A percentile compares a stretch with the other conserved stretches of the same genome.
These are phyloP conservation scores for Heliosperma pusillum DNA, from an alignment of 148 eudicot genomes.

Conservation along the genomic window DNA sequence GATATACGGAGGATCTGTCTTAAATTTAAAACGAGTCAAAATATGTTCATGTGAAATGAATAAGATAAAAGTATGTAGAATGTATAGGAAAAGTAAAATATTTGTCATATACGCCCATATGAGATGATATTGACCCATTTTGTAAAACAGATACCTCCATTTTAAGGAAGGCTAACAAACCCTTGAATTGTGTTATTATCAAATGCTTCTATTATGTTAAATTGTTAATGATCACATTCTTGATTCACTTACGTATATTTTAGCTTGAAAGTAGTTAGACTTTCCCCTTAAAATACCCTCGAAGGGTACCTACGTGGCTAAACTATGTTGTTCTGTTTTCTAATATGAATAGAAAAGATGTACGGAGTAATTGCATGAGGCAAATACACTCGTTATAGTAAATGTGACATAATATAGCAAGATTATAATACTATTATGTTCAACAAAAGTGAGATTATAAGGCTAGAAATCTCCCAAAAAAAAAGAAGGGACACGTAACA, in stretches of 20 bases:
- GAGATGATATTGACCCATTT: no score
- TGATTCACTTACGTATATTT: conserved; percentile 9
- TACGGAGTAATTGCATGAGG: neutral
- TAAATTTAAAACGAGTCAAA: no score
- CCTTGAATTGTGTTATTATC: no score
- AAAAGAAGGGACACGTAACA: conserved; percentile 63
- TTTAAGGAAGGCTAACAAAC: no score
- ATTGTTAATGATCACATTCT: neutral
- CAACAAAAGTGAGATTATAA: neutral
- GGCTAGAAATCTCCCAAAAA: conserved; percentile 29
- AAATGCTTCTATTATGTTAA: neutral
- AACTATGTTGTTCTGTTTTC: neutral
- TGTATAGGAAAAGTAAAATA: no score
- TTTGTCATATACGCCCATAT: no score
- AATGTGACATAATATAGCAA: conserved; percentile 16
- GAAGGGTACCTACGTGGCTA: conserved; percentile 19
- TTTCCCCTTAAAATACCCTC: conserved; percentile 8
- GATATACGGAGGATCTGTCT: no score
- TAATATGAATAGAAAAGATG: conserved; percentile 13
- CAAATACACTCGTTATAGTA: conserved; percentile 13
- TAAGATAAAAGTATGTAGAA: no score
- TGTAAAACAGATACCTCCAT: no score
- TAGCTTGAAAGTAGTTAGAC: conserved; percentile 5
- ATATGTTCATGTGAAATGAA: no score
- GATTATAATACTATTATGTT: neutral